These are phyloP conservation scores for Penicillium nordicum DNA, from an alignment of 2,329 filamentous ascomycete genomes.

Conservation along the genomic window DNA sequence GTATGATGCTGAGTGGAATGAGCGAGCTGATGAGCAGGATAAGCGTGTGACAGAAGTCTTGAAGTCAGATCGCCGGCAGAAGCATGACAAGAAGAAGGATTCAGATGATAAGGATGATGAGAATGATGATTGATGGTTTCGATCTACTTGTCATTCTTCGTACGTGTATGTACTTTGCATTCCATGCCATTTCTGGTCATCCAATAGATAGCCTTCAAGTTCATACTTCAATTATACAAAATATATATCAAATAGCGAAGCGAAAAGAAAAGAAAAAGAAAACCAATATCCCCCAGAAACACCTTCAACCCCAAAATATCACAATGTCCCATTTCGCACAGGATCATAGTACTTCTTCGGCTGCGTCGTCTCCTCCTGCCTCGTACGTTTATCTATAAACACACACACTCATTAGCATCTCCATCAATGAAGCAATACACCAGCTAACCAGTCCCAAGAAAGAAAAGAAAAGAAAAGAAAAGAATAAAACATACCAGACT, in stretches of 20 bases:
- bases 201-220: background rate
- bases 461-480: background rate
- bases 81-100: constrained; percentile 33
- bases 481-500: constrained; percentile 10
- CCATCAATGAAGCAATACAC: background rate
- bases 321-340: constrained; percentile 38
- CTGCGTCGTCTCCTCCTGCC: constrained; percentile 25
- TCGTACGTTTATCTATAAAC: constrained; percentile 22
- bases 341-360: constrained; percentile 43
- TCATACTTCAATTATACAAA: constrained; percentile 2
- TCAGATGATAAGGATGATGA: constrained; percentile 21
- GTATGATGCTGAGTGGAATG: constrained; percentile 89
- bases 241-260: constrained; percentile 4
- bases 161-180: constrained; percentile 5
- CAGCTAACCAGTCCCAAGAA: background rate
- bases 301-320: background rate
- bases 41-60: constrained; percentile 55
- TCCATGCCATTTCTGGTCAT: background rate
- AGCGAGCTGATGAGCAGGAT: constrained; percentile 67
- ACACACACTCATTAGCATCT: background rate
- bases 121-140: constrained; percentile 27
- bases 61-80: constrained; percentile 47
- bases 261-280: background rate
- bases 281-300: background rate
- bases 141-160: background rate